Evolutionary conservation across 2,329 filamentous ascomycete species (phyloP).

Genomic region (Aureobasidium sp.): DNA sequence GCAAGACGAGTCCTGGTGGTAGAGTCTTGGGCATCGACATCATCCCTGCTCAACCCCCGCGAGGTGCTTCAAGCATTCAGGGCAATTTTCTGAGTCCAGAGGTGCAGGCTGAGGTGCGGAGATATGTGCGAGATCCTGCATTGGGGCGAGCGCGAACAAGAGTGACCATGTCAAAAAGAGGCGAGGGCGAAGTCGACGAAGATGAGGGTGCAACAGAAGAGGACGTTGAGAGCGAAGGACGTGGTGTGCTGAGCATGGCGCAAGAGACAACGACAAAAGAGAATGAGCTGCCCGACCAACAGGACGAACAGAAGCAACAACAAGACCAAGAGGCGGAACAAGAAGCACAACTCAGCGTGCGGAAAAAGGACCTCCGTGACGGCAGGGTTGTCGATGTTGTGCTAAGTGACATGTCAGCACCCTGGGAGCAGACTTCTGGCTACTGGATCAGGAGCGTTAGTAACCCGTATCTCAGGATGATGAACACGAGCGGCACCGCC

Average conservation of each 20-base stretch:
- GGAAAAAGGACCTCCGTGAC: slow-evolving; percentile 29
- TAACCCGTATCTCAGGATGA: slow-evolving; percentile 96
- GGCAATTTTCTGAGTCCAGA: slow-evolving; percentile 75
- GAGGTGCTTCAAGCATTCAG: slow-evolving; percentile 88
- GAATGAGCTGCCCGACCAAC: slow-evolving; percentile 14
- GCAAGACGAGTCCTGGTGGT: slow-evolving; percentile 65
- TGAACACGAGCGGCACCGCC: slow-evolving; percentile 88
- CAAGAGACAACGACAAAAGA: background rate
- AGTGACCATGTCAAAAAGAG: slow-evolving; percentile 17
- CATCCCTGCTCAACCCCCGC: slow-evolving; percentile 83
- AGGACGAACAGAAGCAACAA: slow-evolving; percentile 24
- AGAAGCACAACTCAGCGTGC: slow-evolving; percentile 23
- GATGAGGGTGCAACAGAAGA: slow-evolving; percentile 26
- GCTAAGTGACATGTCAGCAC: slow-evolving; percentile 97
- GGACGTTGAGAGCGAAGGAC: slow-evolving; percentile 32
- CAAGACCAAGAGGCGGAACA: slow-evolving; percentile 16
- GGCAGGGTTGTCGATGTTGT: slow-evolving; percentile 76
- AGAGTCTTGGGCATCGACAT: slow-evolving; percentile 87
- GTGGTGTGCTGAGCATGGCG: slow-evolving; percentile 60
- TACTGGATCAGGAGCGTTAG: slow-evolving; percentile 83
- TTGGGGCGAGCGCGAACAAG: slow-evolving; percentile 43
- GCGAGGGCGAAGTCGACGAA: slow-evolving; percentile 25
- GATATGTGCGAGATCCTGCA: slow-evolving; percentile 60
- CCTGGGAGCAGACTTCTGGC: slow-evolving; percentile 75
- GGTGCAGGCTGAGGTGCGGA: slow-evolving; percentile 68